A percentile compares a stretch with the other conserved stretches of the same genome.
phyloP scores from a whole-genome alignment of 2,329 filamentous ascomycete genomes.

The Onygena corvina region DNA sequence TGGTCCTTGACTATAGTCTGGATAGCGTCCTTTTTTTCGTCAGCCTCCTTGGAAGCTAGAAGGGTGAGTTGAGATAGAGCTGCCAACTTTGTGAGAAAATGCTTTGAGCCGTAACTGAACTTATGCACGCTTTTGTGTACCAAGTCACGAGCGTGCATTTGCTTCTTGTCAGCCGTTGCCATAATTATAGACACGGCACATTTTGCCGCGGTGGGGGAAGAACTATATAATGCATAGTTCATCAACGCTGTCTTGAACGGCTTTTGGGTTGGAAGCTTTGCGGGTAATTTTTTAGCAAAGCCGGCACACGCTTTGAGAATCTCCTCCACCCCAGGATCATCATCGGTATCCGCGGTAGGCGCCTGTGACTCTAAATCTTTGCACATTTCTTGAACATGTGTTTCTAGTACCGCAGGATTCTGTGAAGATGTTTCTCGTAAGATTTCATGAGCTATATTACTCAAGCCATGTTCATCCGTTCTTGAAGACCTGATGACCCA shows the following conservation, averaged over 20 bases:
- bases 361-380: conserved; percentile 71
- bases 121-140: conserved; percentile 62
- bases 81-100: conserved; percentile 53
- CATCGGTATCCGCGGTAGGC: conserved; percentile 54
- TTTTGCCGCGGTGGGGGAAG: conserved; percentile 73
- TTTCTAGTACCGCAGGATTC: conserved; percentile 83
- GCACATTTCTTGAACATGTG: conserved; percentile 83
- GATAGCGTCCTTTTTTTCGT: conserved; percentile 63
- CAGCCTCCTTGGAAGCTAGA: conserved; percentile 58
- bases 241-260: conserved; percentile 71
- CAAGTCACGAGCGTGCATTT: conserved; percentile 75
- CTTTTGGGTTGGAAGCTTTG: conserved; percentile 68
- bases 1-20: conserved; percentile 64
- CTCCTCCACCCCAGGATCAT: conserved; percentile 67
- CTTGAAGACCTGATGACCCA: conserved; percentile 80
- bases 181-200: conserved; percentile 87
- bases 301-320: conserved; percentile 88
- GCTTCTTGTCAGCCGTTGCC: conserved; percentile 61
- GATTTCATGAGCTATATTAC: conserved; percentile 70
- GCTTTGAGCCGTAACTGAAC: conserved; percentile 58
- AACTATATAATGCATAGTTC: conserved; percentile 70
- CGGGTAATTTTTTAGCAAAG: conserved; percentile 74
- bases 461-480: conserved; percentile 67
- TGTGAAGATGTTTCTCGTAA: conserved; percentile 82
- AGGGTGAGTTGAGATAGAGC: conserved; percentile 57